Percentiles rank a stretch among this genome's conserved stretches.
Evolutionary conservation across 768 basidiomycete species (phyloP).

Genomic region (Inosperma sp.): DNA sequence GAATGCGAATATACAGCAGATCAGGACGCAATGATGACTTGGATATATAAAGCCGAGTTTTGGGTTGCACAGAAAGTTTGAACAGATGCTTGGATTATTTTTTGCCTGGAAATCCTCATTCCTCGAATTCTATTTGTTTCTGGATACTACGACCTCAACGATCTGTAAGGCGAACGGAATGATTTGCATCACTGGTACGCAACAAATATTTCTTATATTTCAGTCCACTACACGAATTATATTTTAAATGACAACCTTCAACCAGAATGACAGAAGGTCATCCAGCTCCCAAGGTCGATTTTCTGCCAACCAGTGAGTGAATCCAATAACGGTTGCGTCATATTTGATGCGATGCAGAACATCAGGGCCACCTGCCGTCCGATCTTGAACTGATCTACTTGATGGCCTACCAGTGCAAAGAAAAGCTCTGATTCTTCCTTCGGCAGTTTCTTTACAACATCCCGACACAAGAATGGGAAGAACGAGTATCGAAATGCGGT

Average conservation of each 20-base stretch:
- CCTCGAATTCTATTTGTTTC: no score
- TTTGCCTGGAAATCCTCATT: no score
- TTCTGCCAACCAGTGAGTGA: conserved; percentile 22
- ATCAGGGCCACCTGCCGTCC: conserved; percentile 12
- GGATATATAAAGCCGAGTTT: conserved; percentile 64
- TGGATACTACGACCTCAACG: no score
- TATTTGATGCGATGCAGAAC: conserved; percentile 20
- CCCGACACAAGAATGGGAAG: conserved; percentile 6
- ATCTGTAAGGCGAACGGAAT: no score
- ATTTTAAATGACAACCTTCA: conserved; percentile 7
- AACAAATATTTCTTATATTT: no score
- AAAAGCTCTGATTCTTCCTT: conserved; percentile 21
- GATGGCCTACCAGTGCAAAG: conserved; percentile 16
- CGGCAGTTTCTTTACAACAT: conserved; percentile 16
- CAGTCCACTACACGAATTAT: background rate
- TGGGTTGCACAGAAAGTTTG: conserved; percentile 50
- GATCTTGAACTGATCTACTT: conserved; percentile 14
- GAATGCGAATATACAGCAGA: conserved; percentile 67
- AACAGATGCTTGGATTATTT: no score
- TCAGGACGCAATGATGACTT: conserved; percentile 61
- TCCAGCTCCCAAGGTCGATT: conserved; percentile 16
- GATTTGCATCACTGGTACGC: no score
- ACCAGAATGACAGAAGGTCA: conserved; percentile 12
- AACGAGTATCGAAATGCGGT: background rate
- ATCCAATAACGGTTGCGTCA: conserved; percentile 24